Conservation (phyloP, 2,329 filamentous ascomycete species). For the Emmonsia crescens region DNA sequence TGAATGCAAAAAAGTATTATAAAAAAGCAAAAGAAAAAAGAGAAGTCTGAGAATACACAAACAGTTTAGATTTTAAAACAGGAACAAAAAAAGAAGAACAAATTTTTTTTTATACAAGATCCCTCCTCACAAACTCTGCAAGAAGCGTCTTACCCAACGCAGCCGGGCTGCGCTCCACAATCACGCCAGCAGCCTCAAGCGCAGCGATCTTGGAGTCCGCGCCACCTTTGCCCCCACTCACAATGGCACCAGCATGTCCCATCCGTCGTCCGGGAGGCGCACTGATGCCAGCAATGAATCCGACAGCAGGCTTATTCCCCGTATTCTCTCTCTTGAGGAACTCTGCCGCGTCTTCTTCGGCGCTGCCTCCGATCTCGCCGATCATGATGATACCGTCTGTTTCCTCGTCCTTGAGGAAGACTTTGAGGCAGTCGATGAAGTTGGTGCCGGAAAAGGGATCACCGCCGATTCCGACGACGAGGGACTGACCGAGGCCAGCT, state of each 20-base stretch:
- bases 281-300: conserved; percentile 97
- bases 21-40: background rate
- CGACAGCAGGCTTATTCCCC: conserved; percentile 88
- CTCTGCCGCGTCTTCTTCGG: conserved; percentile 96
- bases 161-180: conserved; percentile 92
- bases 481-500: conserved; percentile 90
- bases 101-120: conserved; percentile 63
- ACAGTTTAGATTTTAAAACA: background rate
- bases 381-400: conserved; percentile 99
- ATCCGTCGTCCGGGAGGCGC: conserved; percentile 92
- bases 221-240: conserved; percentile 93
- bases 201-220: conserved; percentile 97
- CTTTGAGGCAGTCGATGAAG: conserved; percentile 98
- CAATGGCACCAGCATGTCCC: conserved; percentile 98
- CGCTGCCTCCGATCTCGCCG: conserved; percentile 93
- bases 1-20: background rate
- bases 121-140: conserved; percentile 89
- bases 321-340: conserved; percentile 91
- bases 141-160: conserved; percentile 86
- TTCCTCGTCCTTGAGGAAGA: conserved; percentile 91
- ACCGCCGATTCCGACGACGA: conserved; percentile 95
- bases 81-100: background rate
- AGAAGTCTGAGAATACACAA: background rate
- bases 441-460: conserved; percentile 98
- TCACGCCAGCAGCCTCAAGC: conserved; percentile 82